Evolutionary conservation across 805 yeast species (phyloP).

Genomic region (Candida dajiaensis): DNA sequence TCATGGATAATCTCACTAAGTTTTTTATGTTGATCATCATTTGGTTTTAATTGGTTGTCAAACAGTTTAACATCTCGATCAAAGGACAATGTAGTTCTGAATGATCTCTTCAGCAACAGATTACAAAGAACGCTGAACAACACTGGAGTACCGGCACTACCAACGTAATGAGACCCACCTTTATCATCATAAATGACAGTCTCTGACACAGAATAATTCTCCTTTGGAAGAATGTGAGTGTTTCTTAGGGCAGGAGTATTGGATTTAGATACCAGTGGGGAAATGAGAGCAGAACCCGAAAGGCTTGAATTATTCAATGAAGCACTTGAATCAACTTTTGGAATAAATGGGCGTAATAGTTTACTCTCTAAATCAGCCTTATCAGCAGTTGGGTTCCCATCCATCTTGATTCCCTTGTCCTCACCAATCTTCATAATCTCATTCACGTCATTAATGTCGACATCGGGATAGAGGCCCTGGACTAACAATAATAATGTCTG

Average conservation of each 20-base stretch:
- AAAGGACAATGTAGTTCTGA: slow-evolving; percentile 33
- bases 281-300: not conserved
- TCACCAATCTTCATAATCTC: slow-evolving; percentile 29
- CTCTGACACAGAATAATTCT: slow-evolving; percentile 11
- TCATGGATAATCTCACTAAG: slow-evolving; percentile 1
- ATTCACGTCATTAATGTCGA: slow-evolving; percentile 38
- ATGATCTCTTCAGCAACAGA: slow-evolving; percentile 27
- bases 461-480: slow-evolving; percentile 37
- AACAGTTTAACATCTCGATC: slow-evolving; percentile 24
- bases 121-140: slow-evolving; percentile 38
- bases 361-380: slow-evolving; percentile 16
- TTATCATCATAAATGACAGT: slow-evolving; percentile 37
- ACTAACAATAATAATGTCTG: slow-evolving; percentile 34
- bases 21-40: slow-evolving; percentile 6
- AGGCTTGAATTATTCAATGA: not conserved
- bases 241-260: not conserved
- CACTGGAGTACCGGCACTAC: slow-evolving; percentile 40
- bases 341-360: slow-evolving; percentile 18
- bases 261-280: not conserved
- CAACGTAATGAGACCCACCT: slow-evolving; percentile 44
- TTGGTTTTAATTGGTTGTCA: slow-evolving; percentile 11
- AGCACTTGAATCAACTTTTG: slow-evolving; percentile 4
- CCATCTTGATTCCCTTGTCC: slow-evolving; percentile 19
- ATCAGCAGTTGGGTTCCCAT: slow-evolving; percentile 6
- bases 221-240: not conserved